A percentile compares a stretch with the other conserved stretches of the same genome.
These are phyloP conservation scores for Dactylella cylindrospora DNA, from an alignment of 2,329 filamentous ascomycete species.

Conservation along the genomic window DNA sequence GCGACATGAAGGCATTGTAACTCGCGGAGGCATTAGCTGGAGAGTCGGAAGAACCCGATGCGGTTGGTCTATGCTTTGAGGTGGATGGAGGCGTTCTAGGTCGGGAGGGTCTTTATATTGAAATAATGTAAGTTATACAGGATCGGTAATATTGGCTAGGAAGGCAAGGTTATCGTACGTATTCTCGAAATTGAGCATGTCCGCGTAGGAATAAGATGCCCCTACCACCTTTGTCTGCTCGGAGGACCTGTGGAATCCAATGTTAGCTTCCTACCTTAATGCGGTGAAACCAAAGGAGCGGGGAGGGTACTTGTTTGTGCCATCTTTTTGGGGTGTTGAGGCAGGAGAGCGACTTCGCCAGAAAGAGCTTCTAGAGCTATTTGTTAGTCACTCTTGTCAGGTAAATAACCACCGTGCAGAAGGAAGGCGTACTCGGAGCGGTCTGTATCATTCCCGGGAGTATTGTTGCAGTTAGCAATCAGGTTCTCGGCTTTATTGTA, in stretches of 20 bases:
- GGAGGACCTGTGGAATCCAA: constrained; percentile 39
- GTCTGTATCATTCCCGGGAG: constrained; percentile 43
- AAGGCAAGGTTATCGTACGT: constrained; percentile 58
- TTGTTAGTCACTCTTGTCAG: constrained; percentile 7
- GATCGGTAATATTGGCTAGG: constrained; percentile 1
- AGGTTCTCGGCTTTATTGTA: constrained; percentile 3
- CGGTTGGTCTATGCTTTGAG: constrained; percentile 58
- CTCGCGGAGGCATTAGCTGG: constrained; percentile 61
- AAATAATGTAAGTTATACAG: constrained; percentile 15
- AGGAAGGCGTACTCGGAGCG: constrained; percentile 47
- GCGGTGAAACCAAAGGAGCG: neutral
- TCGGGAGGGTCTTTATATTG: constrained; percentile 15
- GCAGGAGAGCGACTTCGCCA: constrained; percentile 67
- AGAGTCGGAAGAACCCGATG: constrained; percentile 50
- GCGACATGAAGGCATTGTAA: constrained; percentile 79
- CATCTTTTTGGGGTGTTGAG: constrained; percentile 60
- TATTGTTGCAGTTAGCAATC: constrained; percentile 46
- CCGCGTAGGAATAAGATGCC: constrained; percentile 92
- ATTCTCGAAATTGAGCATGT: constrained; percentile 84
- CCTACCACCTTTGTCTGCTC: constrained; percentile 66
- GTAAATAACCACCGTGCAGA: neutral
- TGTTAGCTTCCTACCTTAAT: constrained; percentile 2
- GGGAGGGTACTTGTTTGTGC: constrained; percentile 58
- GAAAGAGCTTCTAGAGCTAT: constrained; percentile 62
- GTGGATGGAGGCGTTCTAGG: constrained; percentile 58